phyloP scores from a whole-genome alignment of 2,329 filamentous ascomycete species.

The Aspergillus ibericus region DNA sequence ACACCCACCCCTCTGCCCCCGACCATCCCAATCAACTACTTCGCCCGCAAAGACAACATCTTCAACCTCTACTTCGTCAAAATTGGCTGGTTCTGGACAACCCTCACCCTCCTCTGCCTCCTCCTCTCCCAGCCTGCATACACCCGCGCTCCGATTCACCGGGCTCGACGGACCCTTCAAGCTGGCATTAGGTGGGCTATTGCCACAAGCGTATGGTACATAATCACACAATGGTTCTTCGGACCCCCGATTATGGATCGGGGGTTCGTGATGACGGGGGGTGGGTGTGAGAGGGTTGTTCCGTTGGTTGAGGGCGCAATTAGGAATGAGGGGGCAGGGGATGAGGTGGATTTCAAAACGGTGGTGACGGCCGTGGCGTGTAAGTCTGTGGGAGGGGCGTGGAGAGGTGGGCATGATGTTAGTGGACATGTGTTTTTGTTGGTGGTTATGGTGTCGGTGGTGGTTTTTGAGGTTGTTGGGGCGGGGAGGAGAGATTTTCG shows the following conservation, averaged over 20 bases:
- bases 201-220: conserved; percentile 76
- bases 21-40: conserved; percentile 61
- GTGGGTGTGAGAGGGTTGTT: conserved; percentile 67
- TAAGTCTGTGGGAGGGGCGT: conserved; percentile 76
- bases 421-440: conserved; percentile 93
- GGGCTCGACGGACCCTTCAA: conserved; percentile 52
- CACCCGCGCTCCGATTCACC: conserved; percentile 45
- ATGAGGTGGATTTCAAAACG: conserved; percentile 32
- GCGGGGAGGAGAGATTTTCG: conserved; percentile 50
- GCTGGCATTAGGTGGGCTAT: conserved; percentile 68
- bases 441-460: conserved; percentile 76
- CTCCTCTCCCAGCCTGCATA: conserved; percentile 64
- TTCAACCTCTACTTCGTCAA: conserved; percentile 96
- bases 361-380: conserved; percentile 76
- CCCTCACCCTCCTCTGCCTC: conserved; percentile 72
- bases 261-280: conserved; percentile 83
- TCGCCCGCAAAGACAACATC: conserved; percentile 88
- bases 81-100: conserved; percentile 90
- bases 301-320: conserved; percentile 48
- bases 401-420: conserved; percentile 95
- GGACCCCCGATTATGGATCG: conserved; percentile 87
- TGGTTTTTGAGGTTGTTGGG: conserved; percentile 74
- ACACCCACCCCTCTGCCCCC: conserved; percentile 20
- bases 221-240: conserved; percentile 96
- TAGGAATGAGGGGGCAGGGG: not conserved